Percentiles rank a stretch among this genome's conserved stretches.
phyloP scores from a whole-genome alignment of 495 filamentous ascomycete genomes.

The Xylaria grammica region DNA sequence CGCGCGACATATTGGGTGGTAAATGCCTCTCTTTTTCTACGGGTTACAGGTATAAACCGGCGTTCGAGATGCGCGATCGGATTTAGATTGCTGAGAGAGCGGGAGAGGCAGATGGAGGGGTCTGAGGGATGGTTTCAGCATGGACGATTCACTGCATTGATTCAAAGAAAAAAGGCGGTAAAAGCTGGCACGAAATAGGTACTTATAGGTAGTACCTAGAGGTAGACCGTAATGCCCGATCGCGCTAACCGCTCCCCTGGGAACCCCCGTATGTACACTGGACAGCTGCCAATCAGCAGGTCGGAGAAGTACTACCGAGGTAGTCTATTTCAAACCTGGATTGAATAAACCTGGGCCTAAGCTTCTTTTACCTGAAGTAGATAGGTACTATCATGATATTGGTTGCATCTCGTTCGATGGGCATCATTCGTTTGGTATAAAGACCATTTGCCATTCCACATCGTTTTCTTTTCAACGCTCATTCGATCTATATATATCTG shows the following conservation, averaged over 20 bases:
- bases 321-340: no score
- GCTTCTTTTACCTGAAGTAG: no score
- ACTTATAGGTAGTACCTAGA: neutral
- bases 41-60: no score
- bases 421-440: neutral
- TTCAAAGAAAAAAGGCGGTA: conserved; percentile 24
- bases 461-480: no score
- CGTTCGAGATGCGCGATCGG: no score
- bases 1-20: conserved; percentile 57
- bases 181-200: conserved; percentile 1
- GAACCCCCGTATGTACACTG: conserved; percentile 6
- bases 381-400: no score
- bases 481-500: no score
- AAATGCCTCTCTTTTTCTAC: conserved; percentile 4
- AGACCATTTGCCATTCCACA: neutral
- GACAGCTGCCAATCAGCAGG: conserved; percentile 2
- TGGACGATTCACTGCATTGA: neutral
- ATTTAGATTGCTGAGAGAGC: conserved; percentile 1
- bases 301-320: no score
- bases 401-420: neutral
- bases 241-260: neutral
- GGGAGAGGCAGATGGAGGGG: neutral
- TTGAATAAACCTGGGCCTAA: no score
- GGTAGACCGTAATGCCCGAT: neutral
- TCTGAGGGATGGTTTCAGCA: neutral